phyloP scores from a whole-genome alignment of 2,329 filamentous ascomycete genomes.

The Chalaropsis thielavioides region DNA sequence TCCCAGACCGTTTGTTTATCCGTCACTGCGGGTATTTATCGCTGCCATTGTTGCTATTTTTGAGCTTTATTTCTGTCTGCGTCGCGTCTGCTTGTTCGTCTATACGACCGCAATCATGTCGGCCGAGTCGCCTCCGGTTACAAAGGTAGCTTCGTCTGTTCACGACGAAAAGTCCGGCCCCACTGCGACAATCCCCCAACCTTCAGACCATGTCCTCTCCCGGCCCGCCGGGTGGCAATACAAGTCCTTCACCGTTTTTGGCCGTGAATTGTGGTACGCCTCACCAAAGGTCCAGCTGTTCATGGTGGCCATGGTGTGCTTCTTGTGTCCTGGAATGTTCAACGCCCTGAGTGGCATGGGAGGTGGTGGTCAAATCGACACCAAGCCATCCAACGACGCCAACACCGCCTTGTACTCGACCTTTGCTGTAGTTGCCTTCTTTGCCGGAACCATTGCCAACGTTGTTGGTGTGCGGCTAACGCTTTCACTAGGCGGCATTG shows the following conservation, averaged over 20 bases:
- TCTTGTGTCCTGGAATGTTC: conserved; percentile 60
- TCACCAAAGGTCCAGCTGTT: conserved; percentile 58
- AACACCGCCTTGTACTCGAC: conserved; percentile 59
- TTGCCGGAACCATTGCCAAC: conserved; percentile 67
- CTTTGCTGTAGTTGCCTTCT: conserved; percentile 53
- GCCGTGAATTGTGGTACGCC: conserved; percentile 50
- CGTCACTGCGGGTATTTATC: background rate
- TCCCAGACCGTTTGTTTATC: background rate
- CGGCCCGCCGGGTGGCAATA: conserved; percentile 52
- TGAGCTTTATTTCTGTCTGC: background rate
- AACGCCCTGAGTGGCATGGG: conserved; percentile 53
- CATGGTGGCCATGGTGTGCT: conserved; percentile 43
- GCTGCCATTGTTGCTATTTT: background rate
- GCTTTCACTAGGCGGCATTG: conserved; percentile 57
- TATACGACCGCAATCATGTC: background rate
- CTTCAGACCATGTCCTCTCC: conserved; percentile 15
- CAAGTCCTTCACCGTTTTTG: conserved; percentile 41
- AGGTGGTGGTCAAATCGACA: conserved; percentile 45
- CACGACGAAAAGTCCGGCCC: conserved; percentile 17
- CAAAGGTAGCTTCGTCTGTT: conserved; percentile 13
- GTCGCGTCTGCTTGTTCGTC: too few relatives aligned
- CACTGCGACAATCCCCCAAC: conserved; percentile 6
- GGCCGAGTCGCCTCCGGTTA: background rate
- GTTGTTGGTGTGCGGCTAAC: conserved; percentile 54
- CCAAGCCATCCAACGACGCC: conserved; percentile 46